phyloP scores from a whole-genome alignment of 75 land plant genomes.

The Larix kaempferi region DNA sequence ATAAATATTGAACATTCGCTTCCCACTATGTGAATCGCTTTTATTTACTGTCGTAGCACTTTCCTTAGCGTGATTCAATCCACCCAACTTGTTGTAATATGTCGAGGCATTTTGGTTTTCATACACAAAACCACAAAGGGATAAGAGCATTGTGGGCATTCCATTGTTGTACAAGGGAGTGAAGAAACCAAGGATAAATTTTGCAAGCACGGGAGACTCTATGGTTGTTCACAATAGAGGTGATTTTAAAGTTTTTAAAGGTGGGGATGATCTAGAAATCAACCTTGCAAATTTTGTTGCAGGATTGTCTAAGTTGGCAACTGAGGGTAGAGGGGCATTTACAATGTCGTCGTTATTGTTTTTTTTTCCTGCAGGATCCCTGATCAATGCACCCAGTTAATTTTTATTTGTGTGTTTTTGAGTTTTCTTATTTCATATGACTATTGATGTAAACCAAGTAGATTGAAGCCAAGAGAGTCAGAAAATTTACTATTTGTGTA shows the following conservation, averaged over 20 bases:
- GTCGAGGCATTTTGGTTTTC: neutral
- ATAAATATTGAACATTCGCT: too few species aligned
- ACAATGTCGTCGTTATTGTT: too few species aligned
- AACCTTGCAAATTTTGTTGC: conserved; percentile 52
- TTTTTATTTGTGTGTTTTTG: neutral
- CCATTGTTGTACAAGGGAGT: neutral
- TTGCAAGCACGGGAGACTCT: conserved; percentile 24
- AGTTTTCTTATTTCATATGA: too few species aligned
- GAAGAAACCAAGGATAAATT: too few species aligned
- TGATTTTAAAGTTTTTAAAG: conserved; percentile 27
- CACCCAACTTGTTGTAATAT: neutral
- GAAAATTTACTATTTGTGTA: too few species aligned
- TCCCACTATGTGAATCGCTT: neutral
- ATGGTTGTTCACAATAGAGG: conserved; percentile 8
- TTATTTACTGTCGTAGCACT: neutral
- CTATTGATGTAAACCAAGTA: too few species aligned
- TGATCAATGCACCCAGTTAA: conserved; percentile 57
- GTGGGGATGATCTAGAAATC: conserved; percentile 40
- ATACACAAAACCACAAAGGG: neutral
- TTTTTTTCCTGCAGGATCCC: conserved; percentile 75
- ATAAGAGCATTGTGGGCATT: neutral
- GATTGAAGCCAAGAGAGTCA: too few species aligned
- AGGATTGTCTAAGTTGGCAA: conserved; percentile 36
- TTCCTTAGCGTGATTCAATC: neutral
- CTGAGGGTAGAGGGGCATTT: conserved; percentile 43